A percentile compares a stretch with the other conserved stretches of the same genome.
Conservation (phyloP, 2,329 filamentous ascomycete species). For the Trichoderma sp. region DNA sequence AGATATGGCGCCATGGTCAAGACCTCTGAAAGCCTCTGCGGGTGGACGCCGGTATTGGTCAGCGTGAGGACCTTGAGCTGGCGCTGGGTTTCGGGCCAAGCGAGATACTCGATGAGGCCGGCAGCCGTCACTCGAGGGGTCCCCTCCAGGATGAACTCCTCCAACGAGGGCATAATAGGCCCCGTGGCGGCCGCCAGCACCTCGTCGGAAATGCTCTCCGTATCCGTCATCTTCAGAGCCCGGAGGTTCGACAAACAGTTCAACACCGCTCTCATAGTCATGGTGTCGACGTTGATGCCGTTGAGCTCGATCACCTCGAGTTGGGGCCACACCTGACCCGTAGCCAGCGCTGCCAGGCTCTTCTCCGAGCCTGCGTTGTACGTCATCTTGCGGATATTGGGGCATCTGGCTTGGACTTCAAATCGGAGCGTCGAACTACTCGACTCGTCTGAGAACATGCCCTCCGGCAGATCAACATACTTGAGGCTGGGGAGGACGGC, state of each 20-base stretch:
- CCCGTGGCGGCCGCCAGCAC: conserved; percentile 69
- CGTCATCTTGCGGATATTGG: conserved; percentile 84
- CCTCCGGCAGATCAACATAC: conserved; percentile 89
- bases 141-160: conserved; percentile 72
- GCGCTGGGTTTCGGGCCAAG: conserved; percentile 59
- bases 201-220: conserved; percentile 72
- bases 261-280: conserved; percentile 70
- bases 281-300: conserved; percentile 68
- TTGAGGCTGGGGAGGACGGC: conserved; percentile 81
- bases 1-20: conserved; percentile 61
- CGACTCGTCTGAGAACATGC: conserved; percentile 79
- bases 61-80: conserved; percentile 70
- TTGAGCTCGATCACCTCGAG: conserved; percentile 74
- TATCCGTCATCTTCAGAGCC: conserved; percentile 73
- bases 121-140: conserved; percentile 70
- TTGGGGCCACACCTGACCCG: conserved; percentile 66
- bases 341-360: conserved; percentile 70
- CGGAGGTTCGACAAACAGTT: conserved; percentile 66
- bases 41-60: conserved; percentile 69
- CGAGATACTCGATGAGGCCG: conserved; percentile 71
- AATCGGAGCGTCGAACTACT: conserved; percentile 75
- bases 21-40: conserved; percentile 62
- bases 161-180: conserved; percentile 73
- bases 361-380: conserved; percentile 78
- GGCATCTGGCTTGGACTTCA: conserved; percentile 81